Conservation (phyloP, 768 basidiomycete genomes). For the Guyanaporus albipodus region DNA sequence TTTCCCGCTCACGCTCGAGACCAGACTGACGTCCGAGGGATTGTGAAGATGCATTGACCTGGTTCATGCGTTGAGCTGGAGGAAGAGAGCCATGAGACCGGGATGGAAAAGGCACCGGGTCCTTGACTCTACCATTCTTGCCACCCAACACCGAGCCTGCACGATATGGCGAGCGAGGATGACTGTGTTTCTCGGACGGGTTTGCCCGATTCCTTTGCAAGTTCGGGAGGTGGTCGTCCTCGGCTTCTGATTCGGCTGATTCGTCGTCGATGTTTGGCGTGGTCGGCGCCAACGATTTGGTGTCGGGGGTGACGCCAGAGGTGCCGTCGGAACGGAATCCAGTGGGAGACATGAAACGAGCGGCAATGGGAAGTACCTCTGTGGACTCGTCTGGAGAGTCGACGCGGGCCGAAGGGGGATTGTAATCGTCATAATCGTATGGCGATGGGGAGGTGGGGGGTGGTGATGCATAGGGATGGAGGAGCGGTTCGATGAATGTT, state of each 20-base stretch:
- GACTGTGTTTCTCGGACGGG: conserved; percentile 50
- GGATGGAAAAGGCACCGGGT: conserved; percentile 70
- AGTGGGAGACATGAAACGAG: conserved; percentile 80
- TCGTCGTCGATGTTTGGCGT: conserved; percentile 69
- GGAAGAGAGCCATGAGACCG: conserved; percentile 78
- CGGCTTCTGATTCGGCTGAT: conserved; percentile 70
- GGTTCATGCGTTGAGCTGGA: conserved; percentile 51
- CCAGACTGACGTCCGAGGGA: conserved; percentile 71
- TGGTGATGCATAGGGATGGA: conserved; percentile 68
- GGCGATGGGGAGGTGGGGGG: conserved; percentile 45
- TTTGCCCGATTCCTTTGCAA: conserved; percentile 23
- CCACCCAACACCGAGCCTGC: conserved; percentile 39
- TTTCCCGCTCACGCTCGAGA: conserved; percentile 38
- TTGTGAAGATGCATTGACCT: conserved; percentile 59
- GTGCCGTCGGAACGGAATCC: conserved; percentile 47
- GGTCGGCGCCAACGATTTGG: conserved; percentile 44
- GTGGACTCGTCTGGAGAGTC: conserved; percentile 69
- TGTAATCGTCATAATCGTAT: conserved; percentile 67
- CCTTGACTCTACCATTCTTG: conserved; percentile 38
- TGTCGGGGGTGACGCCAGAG: conserved; percentile 37
- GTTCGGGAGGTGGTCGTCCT: conserved; percentile 46
- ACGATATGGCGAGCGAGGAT: conserved; percentile 78
- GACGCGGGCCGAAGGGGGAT: conserved; percentile 33
- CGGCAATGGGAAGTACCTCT: conserved; percentile 82
- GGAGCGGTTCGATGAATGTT: conserved; percentile 84